Evolutionary conservation across 805 yeast genomes (phyloP), one percentile per base, ranked within the genome.

Genomic region (Metschnikowia lachancei): DNA sequence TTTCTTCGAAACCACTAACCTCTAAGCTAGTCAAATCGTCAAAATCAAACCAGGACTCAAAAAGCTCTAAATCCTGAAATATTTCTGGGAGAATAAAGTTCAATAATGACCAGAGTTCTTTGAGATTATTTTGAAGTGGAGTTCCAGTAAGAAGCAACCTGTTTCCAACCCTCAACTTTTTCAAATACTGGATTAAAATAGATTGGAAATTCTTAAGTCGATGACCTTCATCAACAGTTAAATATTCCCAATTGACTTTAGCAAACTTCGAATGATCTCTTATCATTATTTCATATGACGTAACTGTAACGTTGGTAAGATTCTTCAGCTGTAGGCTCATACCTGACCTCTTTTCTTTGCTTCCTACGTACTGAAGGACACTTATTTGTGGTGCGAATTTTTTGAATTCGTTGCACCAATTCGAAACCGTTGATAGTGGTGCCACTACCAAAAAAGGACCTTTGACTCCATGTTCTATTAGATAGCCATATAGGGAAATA

Each of bases 161-260:
- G 60, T 92, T 92, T 1, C 80, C 72, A 0, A 85, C 82, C 13
- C 77, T 70, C 32, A 88, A 74, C 52, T 75, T 76, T 58, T 88
- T 91, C 54, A 92, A 74, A 50, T 82, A 82, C 44, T 76, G 76
- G 42, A 92, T 83, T 50, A 92, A 71, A 54, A 81, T 70, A 64
- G 96, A 87, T 56, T 91, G 81, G 52, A 83, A 76, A 62, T 92
- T 92, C 60, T 92, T 94, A 55, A 92, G 71, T 33, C 99, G 72
- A 64, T 92, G 99, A 6, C 98, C 99, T 65, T 92, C 99, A 64
- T 92, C 99, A 16, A 92, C 96, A 41, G 91, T 85, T 43, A 92
- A 68, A 60, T 81, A 92, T 50, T 82, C 85, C 97, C 97, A 91
- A 19, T 70, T 65, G 10, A 77, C 65, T 2, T 67, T 62, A 49